Evolutionary conservation across 1,284 basidiomycete species (phyloP), one percentile per base, ranked within the genome.

Genomic region (Puccinia novopanici): DNA sequence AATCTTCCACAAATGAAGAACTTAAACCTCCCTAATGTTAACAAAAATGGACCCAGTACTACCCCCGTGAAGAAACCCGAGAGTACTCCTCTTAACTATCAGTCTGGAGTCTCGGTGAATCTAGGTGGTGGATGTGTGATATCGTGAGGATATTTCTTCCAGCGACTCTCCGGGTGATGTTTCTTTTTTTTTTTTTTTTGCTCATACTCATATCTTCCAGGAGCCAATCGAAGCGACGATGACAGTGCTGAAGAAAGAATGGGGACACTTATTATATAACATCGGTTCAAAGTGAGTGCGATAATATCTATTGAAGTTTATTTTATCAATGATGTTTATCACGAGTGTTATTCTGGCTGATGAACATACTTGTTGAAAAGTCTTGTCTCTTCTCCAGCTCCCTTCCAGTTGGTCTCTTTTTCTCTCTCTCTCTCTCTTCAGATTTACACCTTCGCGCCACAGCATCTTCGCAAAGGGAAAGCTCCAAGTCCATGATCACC

Each of bases 71-170:
- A 65, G 40, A 65, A 65, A 40, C 61, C 61, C 9, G 37, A 65
- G 42, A 42, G 34, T 34, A 34, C 2, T 34, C 61, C 17, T 45
- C 61, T 65, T 12, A 40, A 40, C 40, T 45, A 40, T 65, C 40
- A 42, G 13, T 65, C 61, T 22, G 61, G 61, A 45, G 61, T 65
- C 4, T 65, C 37, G 34, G 61, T 4, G 10, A 65, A 65, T 17
- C 37, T 65, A 42, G 61, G 61, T 12, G 61, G 61, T 65, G 61
- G 61, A 65, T 65, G 61, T 42, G 61, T 65, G 22, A 65, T 65
- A 3, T 65, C 61, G 61, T 65, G 40, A 65, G 61, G 61, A 45
- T 65, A 42, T 42, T 15, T 45, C 30, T n/a, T 42, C 15, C 8
- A 40, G 10, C 2, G 3, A 45, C 37, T 65, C 40, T 42, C 37